These are phyloP conservation scores for Citrus maxima DNA, from an alignment of 345 rosid genomes.

Conservation along the genomic window DNA sequence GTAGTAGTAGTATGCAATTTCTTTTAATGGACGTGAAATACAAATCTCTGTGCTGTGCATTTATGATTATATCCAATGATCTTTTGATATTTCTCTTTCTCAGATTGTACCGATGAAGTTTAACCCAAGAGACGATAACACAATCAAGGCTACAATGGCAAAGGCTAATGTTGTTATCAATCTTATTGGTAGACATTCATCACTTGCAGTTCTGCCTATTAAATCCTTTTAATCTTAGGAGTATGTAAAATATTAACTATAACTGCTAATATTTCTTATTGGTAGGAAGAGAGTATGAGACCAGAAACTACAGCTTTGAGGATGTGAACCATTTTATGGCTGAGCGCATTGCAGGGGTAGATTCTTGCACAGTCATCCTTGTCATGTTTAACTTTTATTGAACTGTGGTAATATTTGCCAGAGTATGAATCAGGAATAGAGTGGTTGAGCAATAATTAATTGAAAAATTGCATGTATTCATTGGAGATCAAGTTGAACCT, in stretches of 20 bases:
- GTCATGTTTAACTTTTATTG: not conserved
- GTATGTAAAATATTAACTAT: not conserved
- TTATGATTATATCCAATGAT: not conserved
- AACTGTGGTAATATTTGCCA: not conserved
- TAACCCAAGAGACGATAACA: conserved; percentile 85
- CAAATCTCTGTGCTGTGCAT: not conserved
- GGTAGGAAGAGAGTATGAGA: conserved; percentile 89
- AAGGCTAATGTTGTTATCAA: conserved; percentile 98
- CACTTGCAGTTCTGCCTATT: not conserved
- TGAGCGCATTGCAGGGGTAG: conserved; percentile 77
- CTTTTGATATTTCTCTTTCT: conserved; percentile 14
- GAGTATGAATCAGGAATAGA: not conserved
- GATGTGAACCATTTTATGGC: conserved; percentile 85
- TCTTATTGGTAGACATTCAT: conserved; percentile 65
- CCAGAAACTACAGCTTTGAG: conserved; percentile 95
- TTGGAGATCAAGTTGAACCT: not conserved
- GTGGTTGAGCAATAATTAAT: not conserved
- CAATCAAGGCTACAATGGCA: conserved; percentile 97
- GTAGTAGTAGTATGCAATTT: not conserved
- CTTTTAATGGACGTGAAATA: not conserved
- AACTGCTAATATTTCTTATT: conserved; percentile 3
- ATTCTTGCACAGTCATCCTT: conserved; percentile 19
- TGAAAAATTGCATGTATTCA: not conserved
- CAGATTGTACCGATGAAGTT: conserved; percentile 96
- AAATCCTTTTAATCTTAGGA: not conserved